phyloP scores from a whole-genome alignment of 1,284 basidiomycete genomes.

The Irpex sp. region DNA sequence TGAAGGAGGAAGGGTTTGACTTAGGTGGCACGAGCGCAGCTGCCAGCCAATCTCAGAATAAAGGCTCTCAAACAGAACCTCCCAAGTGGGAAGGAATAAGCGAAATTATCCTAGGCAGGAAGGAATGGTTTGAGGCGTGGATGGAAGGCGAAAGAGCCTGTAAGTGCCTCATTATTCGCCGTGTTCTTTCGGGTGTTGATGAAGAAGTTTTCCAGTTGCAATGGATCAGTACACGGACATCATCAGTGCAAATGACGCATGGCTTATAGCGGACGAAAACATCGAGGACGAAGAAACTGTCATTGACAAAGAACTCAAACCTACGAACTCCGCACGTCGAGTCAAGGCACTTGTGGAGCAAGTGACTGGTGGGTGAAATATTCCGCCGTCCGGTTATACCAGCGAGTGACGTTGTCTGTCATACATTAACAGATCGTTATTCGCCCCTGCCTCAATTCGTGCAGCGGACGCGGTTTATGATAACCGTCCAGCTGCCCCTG shows the following conservation, averaged over 20 bases:
- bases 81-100: slow-evolving; percentile 70
- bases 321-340: slow-evolving; percentile 77
- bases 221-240: slow-evolving; percentile 80
- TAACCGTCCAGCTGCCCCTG: slow-evolving; percentile 81
- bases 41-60: slow-evolving; percentile 20
- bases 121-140: slow-evolving; percentile 91
- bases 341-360: slow-evolving; percentile 83
- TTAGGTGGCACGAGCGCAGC: slow-evolving; percentile 44
- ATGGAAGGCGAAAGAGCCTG: slow-evolving; percentile 82
- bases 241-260: slow-evolving; percentile 78
- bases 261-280: slow-evolving; percentile 77
- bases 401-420: background rate
- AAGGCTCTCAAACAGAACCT: slow-evolving; percentile 10
- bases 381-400: background rate
- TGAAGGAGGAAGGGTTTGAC: slow-evolving; percentile 73
- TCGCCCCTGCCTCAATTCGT: slow-evolving; percentile 73
- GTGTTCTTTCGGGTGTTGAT: no score
- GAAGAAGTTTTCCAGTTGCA: slow-evolving; percentile 46
- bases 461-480: slow-evolving; percentile 81
- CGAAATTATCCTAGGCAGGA: slow-evolving; percentile 75
- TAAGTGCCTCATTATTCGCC: slow-evolving; percentile 34
- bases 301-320: slow-evolving; percentile 41
- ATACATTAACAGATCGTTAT: slow-evolving; percentile 66
- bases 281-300: slow-evolving; percentile 35
- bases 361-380: slow-evolving; percentile 61